A percentile compares a stretch with the other conserved stretches of the same genome.
Evolutionary conservation across 257 asterid genomes (phyloP).

Genomic region (Solanum phureja): DNA sequence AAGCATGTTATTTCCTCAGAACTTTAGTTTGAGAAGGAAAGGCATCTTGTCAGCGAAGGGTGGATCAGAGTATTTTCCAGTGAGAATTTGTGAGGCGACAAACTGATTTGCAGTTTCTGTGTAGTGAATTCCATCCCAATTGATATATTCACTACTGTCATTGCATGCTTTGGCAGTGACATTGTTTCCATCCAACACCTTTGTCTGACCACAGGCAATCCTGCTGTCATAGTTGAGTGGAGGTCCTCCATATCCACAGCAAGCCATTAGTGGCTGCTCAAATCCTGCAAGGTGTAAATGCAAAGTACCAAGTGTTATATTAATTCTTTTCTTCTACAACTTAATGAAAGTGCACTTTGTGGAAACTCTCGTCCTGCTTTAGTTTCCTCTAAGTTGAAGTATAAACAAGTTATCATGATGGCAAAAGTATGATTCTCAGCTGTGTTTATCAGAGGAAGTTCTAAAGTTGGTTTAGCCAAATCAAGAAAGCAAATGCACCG

Average conservation of each 20-base stretch:
- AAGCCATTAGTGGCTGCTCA: slow-evolving; percentile 79
- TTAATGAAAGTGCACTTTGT: neutral
- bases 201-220: slow-evolving; percentile 72
- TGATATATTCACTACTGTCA: slow-evolving; percentile 66
- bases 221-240: slow-evolving; percentile 83
- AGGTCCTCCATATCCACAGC: slow-evolving; percentile 95
- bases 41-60: slow-evolving; percentile 78
- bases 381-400: neutral
- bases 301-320: neutral
- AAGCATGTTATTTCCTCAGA: slow-evolving; percentile 14
- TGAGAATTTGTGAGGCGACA: slow-evolving; percentile 66
- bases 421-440: neutral
- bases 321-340: neutral
- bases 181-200: slow-evolving; percentile 58
- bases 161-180: slow-evolving; percentile 72
- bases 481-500: neutral
- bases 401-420: neutral
- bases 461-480: neutral
- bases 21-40: slow-evolving; percentile 57
- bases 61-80: slow-evolving; percentile 85
- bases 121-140: slow-evolving; percentile 94
- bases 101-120: slow-evolving; percentile 87
- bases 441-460: neutral
- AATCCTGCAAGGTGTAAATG: slow-evolving; percentile 42
- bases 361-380: neutral